These are phyloP conservation scores for Cadophora malorum DNA, from an alignment of 2,329 filamentous ascomycete genomes.

Conservation along the genomic window DNA sequence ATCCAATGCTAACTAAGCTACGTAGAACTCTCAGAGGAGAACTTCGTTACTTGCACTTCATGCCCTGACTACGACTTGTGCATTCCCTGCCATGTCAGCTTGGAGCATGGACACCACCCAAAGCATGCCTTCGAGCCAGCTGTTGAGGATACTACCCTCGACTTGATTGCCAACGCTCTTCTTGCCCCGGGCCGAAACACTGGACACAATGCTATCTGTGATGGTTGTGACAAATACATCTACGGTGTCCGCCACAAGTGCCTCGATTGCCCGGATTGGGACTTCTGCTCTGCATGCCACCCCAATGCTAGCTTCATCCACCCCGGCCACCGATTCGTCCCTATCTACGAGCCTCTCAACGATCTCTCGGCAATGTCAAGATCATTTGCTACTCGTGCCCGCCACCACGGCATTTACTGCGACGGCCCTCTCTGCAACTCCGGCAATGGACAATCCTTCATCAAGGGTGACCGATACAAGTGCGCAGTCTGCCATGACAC, in stretches of 20 bases:
- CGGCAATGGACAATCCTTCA: conserved; percentile 68
- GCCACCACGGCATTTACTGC: conserved; percentile 90
- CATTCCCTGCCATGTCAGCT: conserved; percentile 75
- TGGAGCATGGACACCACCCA: conserved; percentile 89
- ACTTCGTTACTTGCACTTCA: conserved; percentile 83
- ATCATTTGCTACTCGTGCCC: conserved; percentile 50
- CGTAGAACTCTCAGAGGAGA: conserved; percentile 66
- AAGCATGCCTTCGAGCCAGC: conserved; percentile 80
- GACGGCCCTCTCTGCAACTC: conserved; percentile 86
- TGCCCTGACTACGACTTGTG: conserved; percentile 96
- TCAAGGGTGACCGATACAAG: conserved; percentile 91
- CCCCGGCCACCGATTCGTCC: conserved; percentile 84
- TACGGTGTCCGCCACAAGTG: conserved; percentile 94
- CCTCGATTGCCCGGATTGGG: conserved; percentile 95
- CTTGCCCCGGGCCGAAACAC: conserved; percentile 82
- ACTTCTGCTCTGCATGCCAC: conserved; percentile 85
- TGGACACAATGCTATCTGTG: conserved; percentile 87
- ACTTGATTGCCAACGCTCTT: conserved; percentile 66
- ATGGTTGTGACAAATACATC: conserved; percentile 90
- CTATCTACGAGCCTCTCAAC: conserved; percentile 77
- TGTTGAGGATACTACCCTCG: conserved; percentile 66
- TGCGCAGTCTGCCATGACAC: conserved; percentile 94
- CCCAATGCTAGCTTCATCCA: conserved; percentile 72
- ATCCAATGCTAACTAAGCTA: conserved; percentile 40
- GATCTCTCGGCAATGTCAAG: conserved; percentile 50